Percentiles rank a stretch among this genome's conserved stretches.
phyloP scores from a whole-genome alignment of 2,329 filamentous ascomycete genomes.

The Magnaporthiopsis poae region DNA sequence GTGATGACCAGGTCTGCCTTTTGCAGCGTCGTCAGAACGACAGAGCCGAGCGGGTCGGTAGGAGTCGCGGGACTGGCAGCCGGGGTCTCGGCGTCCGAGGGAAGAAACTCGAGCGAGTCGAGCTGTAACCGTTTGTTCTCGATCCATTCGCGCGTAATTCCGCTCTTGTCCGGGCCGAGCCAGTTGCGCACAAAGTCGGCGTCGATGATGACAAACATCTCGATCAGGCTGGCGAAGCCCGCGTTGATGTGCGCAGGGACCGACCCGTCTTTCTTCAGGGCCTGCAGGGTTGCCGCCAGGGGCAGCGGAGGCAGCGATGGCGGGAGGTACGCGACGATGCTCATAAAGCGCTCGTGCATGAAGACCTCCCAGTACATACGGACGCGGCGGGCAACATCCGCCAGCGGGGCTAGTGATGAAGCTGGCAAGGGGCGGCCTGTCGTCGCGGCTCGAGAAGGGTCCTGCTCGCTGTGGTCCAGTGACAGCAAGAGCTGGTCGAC shows the following conservation, averaged over 20 bases:
- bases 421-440: neutral
- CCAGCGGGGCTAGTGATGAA: neutral
- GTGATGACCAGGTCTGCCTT: slow-evolving; percentile 31
- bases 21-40: slow-evolving; percentile 27
- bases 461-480: neutral
- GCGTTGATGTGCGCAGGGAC: slow-evolving; percentile 27
- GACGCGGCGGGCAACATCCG: slow-evolving; percentile 27
- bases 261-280: slow-evolving; percentile 17
- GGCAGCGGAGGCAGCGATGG: slow-evolving; percentile 24
- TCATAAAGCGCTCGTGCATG: slow-evolving; percentile 47
- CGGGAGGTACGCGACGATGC: slow-evolving; percentile 38
- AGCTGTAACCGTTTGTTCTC: slow-evolving; percentile 31
- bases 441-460: neutral
- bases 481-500: slow-evolving; percentile 28
- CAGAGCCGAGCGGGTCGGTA: slow-evolving; percentile 7
- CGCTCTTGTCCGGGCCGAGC: slow-evolving; percentile 15
- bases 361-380: slow-evolving; percentile 46
- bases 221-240: slow-evolving; percentile 28
- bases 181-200: slow-evolving; percentile 28
- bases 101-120: slow-evolving; percentile 25
- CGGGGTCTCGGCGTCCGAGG: slow-evolving; percentile 15
- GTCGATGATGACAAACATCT: slow-evolving; percentile 29
- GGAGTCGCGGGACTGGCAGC: slow-evolving; percentile 12
- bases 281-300: neutral
- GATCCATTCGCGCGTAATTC: slow-evolving; percentile 28